Conservation (phyloP, 2,329 filamentous ascomycete genomes). For the Sphaerulina vaccinii region DNA sequence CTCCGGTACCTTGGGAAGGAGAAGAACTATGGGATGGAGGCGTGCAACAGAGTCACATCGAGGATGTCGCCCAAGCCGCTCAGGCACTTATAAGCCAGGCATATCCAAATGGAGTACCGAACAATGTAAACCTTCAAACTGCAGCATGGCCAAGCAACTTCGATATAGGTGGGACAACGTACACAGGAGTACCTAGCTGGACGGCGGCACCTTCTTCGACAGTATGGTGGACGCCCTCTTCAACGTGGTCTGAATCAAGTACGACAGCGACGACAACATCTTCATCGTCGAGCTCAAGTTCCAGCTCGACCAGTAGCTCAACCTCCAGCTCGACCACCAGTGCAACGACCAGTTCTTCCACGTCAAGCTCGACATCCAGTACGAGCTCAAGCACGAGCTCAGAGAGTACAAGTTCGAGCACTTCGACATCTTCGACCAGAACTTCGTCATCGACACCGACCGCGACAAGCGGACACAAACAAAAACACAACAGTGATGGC, state of each 20-base stretch:
- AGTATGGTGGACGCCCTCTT: background rate
- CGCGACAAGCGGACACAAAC: background rate
- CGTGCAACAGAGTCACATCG: slow-evolving; percentile 6
- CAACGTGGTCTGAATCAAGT: background rate
- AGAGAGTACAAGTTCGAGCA: background rate
- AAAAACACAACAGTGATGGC: slow-evolving; percentile 2
- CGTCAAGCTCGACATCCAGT: background rate
- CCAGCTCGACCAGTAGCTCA: background rate
- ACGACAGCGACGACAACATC: background rate
- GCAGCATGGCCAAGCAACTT: slow-evolving; percentile 11
- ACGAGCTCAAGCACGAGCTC: background rate
- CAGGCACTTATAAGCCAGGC: slow-evolving; percentile 3
- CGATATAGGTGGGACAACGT: slow-evolving; percentile 5
- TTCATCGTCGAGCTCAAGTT: background rate
- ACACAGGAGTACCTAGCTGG: slow-evolving; percentile 3
- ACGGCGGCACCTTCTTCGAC: background rate
- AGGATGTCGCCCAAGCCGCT: slow-evolving; percentile 5
- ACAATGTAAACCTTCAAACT: slow-evolving; percentile 5
- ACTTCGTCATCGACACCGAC: slow-evolving; percentile 1
- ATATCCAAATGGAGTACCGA: slow-evolving; percentile 2
- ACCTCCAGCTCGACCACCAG: background rate
- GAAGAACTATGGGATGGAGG: background rate
- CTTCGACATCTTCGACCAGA: background rate
- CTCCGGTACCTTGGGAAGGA: background rate
- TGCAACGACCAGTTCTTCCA: background rate